These are phyloP conservation scores for Metschnikowia cubensis DNA, from an alignment of 805 yeast genomes.

Conservation along the genomic window DNA sequence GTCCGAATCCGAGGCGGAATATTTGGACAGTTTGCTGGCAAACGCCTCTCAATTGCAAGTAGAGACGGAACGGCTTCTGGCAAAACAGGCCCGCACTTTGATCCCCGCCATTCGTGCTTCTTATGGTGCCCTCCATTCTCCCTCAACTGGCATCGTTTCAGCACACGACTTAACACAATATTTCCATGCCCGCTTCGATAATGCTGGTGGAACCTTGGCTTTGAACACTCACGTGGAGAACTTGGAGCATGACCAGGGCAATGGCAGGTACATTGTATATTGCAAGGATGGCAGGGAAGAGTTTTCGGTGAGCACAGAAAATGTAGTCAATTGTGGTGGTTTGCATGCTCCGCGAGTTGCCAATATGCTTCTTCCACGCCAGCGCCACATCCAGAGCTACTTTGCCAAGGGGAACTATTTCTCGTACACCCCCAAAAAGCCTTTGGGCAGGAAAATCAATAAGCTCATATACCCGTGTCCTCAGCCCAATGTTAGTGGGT, in stretches of 20 bases:
- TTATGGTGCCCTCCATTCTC: conserved; percentile 62
- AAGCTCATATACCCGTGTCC: conserved; percentile 68
- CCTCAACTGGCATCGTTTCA: conserved; percentile 79
- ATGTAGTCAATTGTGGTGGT: conserved; percentile 77
- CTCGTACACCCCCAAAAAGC: conserved; percentile 46
- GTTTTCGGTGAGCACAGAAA: conserved; percentile 47
- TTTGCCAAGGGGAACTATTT: conserved; percentile 88
- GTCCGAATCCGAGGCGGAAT: conserved; percentile 55
- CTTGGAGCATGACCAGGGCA: conserved; percentile 23
- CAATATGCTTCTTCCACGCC: conserved; percentile 62
- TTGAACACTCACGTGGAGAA: conserved; percentile 55
- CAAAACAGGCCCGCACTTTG: conserved; percentile 37
- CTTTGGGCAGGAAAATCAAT: conserved; percentile 31
- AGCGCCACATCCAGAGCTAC: conserved; percentile 52
- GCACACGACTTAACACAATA: conserved; percentile 74
- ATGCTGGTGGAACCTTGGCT: conserved; percentile 60
- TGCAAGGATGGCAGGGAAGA: conserved; percentile 26
- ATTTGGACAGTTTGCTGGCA: conserved; percentile 49
- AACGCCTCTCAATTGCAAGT: conserved; percentile 49
- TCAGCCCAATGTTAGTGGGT: conserved; percentile 62
- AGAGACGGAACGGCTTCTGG: conserved; percentile 54
- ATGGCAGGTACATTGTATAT: conserved; percentile 22
- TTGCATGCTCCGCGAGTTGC: conserved; percentile 68
- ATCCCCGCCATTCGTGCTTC: conserved; percentile 70
- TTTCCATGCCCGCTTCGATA: conserved; percentile 51